Conservation (phyloP, 768 basidiomycete genomes). For the Tremella fuciformis region DNA sequence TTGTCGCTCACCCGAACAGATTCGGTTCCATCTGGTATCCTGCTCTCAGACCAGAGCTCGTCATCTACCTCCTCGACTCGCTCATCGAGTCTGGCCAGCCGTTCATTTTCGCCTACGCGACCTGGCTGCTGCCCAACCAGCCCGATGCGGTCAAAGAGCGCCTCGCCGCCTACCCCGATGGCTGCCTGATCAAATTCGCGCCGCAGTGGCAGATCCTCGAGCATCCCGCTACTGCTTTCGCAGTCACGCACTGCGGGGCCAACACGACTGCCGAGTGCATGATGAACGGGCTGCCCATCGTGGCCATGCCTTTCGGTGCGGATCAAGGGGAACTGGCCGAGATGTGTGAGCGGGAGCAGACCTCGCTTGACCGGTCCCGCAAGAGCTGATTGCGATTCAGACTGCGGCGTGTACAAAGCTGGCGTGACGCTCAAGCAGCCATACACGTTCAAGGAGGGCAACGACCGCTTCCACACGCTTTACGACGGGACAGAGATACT, state of each 20-base stretch:
- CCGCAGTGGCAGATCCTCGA: slow-evolving; percentile 31
- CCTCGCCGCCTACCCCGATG: slow-evolving; percentile 16
- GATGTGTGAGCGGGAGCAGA: slow-evolving; percentile 17
- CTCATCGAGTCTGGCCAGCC: slow-evolving; percentile 20
- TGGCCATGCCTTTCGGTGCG: slow-evolving; percentile 30
- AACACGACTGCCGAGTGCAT: slow-evolving; percentile 32
- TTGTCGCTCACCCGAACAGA: slow-evolving; percentile 10
- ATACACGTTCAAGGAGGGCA: slow-evolving; percentile 20
- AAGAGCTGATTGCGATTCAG: slow-evolving; percentile 9
- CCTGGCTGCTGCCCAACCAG: slow-evolving; percentile 10
- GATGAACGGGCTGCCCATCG: slow-evolving; percentile 19
- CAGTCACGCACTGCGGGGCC: slow-evolving; percentile 30
- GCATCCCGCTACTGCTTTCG: slow-evolving; percentile 25
- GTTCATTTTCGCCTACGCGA: slow-evolving; percentile 32
- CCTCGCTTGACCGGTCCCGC: neutral
- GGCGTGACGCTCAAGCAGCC: slow-evolving; percentile 30
- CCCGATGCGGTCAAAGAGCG: slow-evolving; percentile 18
- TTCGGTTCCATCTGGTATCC: slow-evolving; percentile 34
- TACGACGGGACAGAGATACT: slow-evolving; percentile 29
- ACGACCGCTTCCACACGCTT: slow-evolving; percentile 18
- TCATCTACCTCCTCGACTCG: slow-evolving; percentile 25
- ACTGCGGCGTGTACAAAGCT: slow-evolving; percentile 20
- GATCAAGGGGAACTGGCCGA: slow-evolving; percentile 33
- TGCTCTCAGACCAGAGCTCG: slow-evolving; percentile 23
- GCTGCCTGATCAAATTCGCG: slow-evolving; percentile 23